A percentile compares a stretch with the other conserved stretches of the same genome.
Evolutionary conservation across 164 flowering plant genomes (phyloP).

Genomic region (Sedum album): DNA sequence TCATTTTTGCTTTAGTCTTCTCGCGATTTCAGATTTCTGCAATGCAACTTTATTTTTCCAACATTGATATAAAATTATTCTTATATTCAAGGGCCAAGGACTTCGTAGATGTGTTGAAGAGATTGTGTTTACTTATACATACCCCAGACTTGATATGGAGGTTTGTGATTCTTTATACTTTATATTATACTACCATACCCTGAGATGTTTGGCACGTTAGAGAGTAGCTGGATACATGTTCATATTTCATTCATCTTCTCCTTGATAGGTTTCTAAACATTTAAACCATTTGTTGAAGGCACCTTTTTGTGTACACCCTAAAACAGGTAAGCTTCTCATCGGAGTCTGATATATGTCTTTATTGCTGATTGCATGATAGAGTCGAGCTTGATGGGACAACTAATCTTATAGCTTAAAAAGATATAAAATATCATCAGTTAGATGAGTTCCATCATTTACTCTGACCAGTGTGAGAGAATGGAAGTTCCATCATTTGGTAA

Average conservation of each 20-base stretch:
- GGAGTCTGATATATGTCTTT: too few species aligned
- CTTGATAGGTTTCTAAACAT: slow-evolving; percentile 76
- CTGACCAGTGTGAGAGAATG: too few species aligned
- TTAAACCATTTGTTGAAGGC: slow-evolving; percentile 96
- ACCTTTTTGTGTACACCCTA: slow-evolving; percentile 95
- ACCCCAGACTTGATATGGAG: slow-evolving; percentile 97
- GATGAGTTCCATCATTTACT: too few species aligned
- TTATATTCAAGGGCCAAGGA: slow-evolving; percentile 37
- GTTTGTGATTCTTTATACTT: slow-evolving; percentile 24
- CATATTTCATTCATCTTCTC: not conserved
- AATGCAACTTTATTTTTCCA: not conserved
- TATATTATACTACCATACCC: not conserved
- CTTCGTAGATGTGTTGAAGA: slow-evolving; percentile 79
- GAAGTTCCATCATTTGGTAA: too few species aligned
- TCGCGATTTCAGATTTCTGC: too few species aligned
- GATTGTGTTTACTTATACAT: slow-evolving; percentile 73
- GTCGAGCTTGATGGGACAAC: too few species aligned
- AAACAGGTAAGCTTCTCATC: slow-evolving; percentile 54
- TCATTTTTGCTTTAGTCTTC: too few species aligned
- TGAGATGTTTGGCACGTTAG: too few species aligned
- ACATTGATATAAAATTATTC: not conserved
- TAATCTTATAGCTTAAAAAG: too few species aligned
- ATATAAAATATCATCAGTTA: too few species aligned
- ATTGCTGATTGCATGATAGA: too few species aligned
- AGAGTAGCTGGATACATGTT: too few species aligned